Evolutionary conservation across 129 eudicot genomes (phyloP), one percentile per base, ranked within the genome.

Genomic region (Helianthus annuus): DNA sequence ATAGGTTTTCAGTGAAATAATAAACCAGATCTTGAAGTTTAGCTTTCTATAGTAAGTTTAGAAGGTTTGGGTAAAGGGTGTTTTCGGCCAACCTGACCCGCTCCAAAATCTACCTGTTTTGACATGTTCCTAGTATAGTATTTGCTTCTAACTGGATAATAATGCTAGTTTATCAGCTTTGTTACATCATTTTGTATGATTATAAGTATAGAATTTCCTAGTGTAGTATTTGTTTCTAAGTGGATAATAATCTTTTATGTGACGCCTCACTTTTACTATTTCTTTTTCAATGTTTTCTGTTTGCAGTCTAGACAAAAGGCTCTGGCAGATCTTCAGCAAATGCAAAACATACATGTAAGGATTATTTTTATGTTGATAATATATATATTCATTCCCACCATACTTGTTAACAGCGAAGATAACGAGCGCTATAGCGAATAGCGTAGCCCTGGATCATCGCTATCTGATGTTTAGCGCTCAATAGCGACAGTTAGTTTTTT

Each of bases 261-360:
- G 59, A 66, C 9, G 22, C 59, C 29, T 66, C 19, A 8, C 51
- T 10, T 54, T 56, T 51, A 66, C 58, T 51, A 32, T 36, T 59
- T 44, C 58, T 44, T 58, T 71, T 4, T 12, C 68, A 4, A 60
- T 55, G 16, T 48, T 61, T 78, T 83, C 71, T 40, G 66, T 59
- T 42, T 87, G 83, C 97, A 90, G 99, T 94, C 99, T 49, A 88
- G 99, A 83, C 99, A 94, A 85, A 91, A 91, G 74, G 99, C 99
- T 29, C 81, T 90, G 67, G 89, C 89, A 74, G 96, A 94, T 77
- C 87, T 94, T 69, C 91, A 90, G 64, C 99, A 86, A 74, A 94
- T 94, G 99, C 99, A 90, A 83, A 79, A 80, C 81, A 78, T 90
- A 73, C 89, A 90, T 68, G 98, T 94, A 90, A 87, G 98, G 7